Evolutionary conservation across 208 protist genomes (phyloP), one percentile per base, ranked within the genome.

Genomic region (Trypanosoma rangeli): DNA sequence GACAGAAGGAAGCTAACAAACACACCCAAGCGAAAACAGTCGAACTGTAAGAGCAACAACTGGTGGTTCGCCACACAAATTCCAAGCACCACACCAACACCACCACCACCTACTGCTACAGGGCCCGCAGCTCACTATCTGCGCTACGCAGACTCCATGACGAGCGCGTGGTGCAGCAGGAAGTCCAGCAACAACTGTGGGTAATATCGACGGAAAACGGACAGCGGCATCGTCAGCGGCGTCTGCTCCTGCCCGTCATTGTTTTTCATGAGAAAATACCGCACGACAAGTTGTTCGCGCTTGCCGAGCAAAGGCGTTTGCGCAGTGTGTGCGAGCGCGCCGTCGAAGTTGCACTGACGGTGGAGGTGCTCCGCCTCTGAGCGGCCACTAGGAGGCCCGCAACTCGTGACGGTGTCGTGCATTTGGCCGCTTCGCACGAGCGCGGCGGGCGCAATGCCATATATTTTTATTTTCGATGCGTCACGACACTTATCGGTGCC

Each of bases 131-230:
- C 46, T 4, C 46, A 50, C 13, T 50, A 50, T 50, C 62, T n/a
- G 13, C 35, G 5, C 24, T 73, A 73, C 8, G 48, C 16, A 28
- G 71, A 69, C 48, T 87, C 82, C 33, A 95, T 57, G 5, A 95
- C 76, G 8, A 93, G 44, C 13, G 83, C 73, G 64, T 86, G 75
- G 48, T 74, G 50, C 1, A 95, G 80, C 44, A 95, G 55, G 57
- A 85, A 95, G 63, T 90, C 85, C n/a, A 95, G 67, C 52, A 95
- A 80, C 42, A 88, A 54, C 73, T 95, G 89, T 20, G 89, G 86
- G 68, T 87, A 93, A 1, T 75, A 78, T 0, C 76, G 67, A 22
- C 89, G 86, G 48, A 95, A 93, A 18, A 95, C 78, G 10, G 86
- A 89, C 12, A 95, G 70, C 12, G 89, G 89, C 83, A 95, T 90